These are phyloP conservation scores for Sarcomyxa edulis DNA, from an alignment of 768 basidiomycete species.

Conservation along the genomic window DNA sequence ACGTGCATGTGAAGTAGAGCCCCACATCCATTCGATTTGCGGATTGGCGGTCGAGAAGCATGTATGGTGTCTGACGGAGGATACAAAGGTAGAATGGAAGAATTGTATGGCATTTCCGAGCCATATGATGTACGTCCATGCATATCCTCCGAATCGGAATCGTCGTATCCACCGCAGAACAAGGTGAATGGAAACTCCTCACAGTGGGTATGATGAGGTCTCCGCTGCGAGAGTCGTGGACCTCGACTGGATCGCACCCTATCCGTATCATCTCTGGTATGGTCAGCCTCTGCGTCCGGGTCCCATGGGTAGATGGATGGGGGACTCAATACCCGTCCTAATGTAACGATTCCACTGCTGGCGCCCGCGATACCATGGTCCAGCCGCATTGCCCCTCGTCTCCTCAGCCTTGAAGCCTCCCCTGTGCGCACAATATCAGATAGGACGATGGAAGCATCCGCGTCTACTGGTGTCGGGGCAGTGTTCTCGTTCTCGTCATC, in stretches of 20 bases:
- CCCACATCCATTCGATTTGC: constrained; percentile 55
- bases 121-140: constrained; percentile 2
- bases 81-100: constrained; percentile 31
- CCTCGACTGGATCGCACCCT: background rate
- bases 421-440: constrained; percentile 71
- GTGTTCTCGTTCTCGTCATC: too few species aligned
- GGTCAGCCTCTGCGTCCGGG: constrained; percentile 12
- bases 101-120: constrained; percentile 19
- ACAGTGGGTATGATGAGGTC: background rate
- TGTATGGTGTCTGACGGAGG: constrained; percentile 20
- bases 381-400: constrained; percentile 67
- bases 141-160: constrained; percentile 7
- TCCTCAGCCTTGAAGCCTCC: constrained; percentile 67
- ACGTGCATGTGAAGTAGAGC: constrained; percentile 53
- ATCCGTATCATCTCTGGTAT: background rate
- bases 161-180: constrained; percentile 35
- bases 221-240: background rate
- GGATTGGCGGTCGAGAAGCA: constrained; percentile 8
- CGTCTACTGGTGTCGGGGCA: constrained; percentile 4
- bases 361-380: constrained; percentile 26
- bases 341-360: too few species aligned
- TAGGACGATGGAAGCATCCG: constrained; percentile 64
- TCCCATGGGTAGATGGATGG: too few species aligned
- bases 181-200: constrained; percentile 25
- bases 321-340: too few species aligned